phyloP scores from a whole-genome alignment of 345 rosid species.

The Toxicodendron radicans region DNA sequence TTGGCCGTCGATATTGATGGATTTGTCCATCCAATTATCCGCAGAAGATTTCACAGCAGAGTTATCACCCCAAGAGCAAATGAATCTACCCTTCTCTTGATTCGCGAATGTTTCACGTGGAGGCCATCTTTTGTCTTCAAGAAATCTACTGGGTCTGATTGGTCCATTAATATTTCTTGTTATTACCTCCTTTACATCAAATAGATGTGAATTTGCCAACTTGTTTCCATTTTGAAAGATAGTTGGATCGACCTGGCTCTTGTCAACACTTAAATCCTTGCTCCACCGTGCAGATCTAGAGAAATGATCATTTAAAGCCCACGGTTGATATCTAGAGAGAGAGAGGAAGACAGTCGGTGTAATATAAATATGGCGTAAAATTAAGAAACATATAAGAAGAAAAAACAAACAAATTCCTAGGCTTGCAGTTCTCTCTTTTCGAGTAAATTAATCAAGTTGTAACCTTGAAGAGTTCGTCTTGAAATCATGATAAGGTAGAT shows the following conservation, averaged over 20 bases:
- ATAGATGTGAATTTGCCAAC: slow-evolving; percentile 7
- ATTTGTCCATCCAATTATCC: background rate
- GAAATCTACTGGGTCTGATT: slow-evolving; percentile 27
- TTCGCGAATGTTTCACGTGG: slow-evolving; percentile 25
- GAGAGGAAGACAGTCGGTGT: background rate
- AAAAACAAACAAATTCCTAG: background rate
- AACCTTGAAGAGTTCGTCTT: slow-evolving; percentile 31
- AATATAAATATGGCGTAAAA: too few species aligned
- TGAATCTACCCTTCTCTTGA: background rate
- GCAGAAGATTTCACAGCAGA: background rate
- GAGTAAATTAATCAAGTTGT: background rate
- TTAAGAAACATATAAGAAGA: background rate
- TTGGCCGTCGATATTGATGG: background rate
- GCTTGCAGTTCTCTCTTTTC: background rate
- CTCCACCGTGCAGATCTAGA: slow-evolving; percentile 8
- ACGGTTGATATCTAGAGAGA: slow-evolving; percentile 7
- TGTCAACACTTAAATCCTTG: background rate
- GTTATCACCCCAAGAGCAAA: slow-evolving; percentile 14
- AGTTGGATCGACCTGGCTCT: background rate
- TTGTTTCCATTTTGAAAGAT: slow-evolving; percentile 18
- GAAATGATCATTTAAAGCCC: background rate
- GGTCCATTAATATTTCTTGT: slow-evolving; percentile 15
- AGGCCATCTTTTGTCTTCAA: slow-evolving; percentile 41
- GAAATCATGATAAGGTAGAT: slow-evolving; percentile 18
- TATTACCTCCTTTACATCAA: slow-evolving; percentile 8